Evolutionary conservation across 2,329 filamentous ascomycete genomes (phyloP).

Genomic region (Xylaria sp.): DNA sequence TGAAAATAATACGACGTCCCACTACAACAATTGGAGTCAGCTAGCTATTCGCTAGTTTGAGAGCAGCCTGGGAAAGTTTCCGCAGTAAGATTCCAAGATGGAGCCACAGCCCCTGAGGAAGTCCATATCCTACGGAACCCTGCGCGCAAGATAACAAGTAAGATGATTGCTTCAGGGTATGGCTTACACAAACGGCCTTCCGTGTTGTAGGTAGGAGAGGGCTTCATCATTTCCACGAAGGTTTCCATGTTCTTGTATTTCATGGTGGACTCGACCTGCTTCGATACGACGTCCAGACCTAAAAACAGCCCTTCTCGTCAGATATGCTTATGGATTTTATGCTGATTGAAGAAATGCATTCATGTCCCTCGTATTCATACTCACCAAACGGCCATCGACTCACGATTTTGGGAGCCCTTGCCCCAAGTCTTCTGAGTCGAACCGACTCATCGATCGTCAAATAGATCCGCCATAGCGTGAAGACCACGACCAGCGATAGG

Average conservation of each 20-base stretch:
- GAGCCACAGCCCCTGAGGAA: background rate
- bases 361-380: constrained; percentile 36
- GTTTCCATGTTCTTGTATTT: constrained; percentile 68
- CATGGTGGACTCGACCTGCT: constrained; percentile 64
- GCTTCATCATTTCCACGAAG: constrained; percentile 67
- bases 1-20: constrained; percentile 74
- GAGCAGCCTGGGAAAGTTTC: too few species aligned
- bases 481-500: constrained; percentile 53
- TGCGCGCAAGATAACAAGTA: background rate
- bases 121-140: too few species aligned
- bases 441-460: constrained; percentile 55
- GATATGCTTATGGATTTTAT: background rate
- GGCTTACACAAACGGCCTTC: constrained; percentile 61
- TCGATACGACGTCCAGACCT: constrained; percentile 74
- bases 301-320: constrained; percentile 3
- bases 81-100: background rate
- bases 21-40: constrained; percentile 41
- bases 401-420: constrained; percentile 53
- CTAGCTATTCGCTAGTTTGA: background rate
- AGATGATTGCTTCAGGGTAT: background rate
- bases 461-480: constrained; percentile 54
- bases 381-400: constrained; percentile 60
- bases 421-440: constrained; percentile 58
- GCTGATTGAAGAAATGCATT: background rate
- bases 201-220: constrained; percentile 63